Percentiles rank a stretch among this genome's conserved stretches.
phyloP scores from a whole-genome alignment of 2,329 filamentous ascomycete species.

The Penicillium concentricum region DNA sequence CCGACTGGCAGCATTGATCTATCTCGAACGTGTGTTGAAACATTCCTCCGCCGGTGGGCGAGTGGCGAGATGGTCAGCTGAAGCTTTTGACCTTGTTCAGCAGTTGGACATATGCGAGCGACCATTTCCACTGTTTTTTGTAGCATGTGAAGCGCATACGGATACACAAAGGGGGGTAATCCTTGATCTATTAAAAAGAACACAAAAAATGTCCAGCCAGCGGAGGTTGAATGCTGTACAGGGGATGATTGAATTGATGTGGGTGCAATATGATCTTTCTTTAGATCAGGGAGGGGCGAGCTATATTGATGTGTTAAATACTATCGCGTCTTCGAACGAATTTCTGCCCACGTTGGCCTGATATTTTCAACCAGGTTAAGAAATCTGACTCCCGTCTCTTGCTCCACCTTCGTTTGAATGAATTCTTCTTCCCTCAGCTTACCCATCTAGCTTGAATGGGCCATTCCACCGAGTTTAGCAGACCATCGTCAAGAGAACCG shows the following conservation, averaged over 20 bases:
- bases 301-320: background rate
- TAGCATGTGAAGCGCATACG: background rate
- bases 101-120: background rate
- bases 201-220: background rate
- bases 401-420: too few species aligned
- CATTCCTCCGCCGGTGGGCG: background rate
- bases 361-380: too few species aligned
- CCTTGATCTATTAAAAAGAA: background rate
- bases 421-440: too few species aligned
- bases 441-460: too few species aligned
- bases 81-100: background rate
- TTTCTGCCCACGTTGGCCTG: background rate
- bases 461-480: too few species aligned
- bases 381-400: too few species aligned
- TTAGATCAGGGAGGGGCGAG: background rate
- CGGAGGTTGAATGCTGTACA: background rate
- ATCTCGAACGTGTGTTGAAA: background rate
- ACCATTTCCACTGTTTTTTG: background rate
- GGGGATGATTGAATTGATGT: background rate
- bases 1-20: background rate
- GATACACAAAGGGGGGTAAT: background rate
- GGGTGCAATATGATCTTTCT: background rate
- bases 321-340: background rate
- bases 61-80: background rate
- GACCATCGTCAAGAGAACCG: too few species aligned